Conservation (phyloP, 2,329 filamentous ascomycete species). For the Epichloe gansuensis region DNA sequence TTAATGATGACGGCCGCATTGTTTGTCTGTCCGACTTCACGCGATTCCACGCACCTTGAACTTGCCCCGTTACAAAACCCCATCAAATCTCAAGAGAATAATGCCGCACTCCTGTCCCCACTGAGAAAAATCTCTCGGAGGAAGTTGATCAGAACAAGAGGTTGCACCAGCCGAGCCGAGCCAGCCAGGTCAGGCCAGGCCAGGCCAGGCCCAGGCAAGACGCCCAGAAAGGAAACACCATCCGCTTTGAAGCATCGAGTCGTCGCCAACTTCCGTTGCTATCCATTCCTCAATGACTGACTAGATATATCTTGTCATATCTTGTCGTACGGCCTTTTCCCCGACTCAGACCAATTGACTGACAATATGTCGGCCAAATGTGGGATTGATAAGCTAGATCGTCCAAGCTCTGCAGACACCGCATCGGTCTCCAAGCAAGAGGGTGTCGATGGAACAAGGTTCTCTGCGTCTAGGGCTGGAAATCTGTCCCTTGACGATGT, state of each 20-base stretch:
- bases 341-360: background rate
- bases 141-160: no score
- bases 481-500: constrained; percentile 37
- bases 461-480: constrained; percentile 21
- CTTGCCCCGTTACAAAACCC: no score
- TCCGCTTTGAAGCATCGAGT: background rate
- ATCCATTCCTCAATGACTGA: background rate
- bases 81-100: no score
- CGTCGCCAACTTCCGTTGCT: no score
- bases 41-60: no score
- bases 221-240: background rate
- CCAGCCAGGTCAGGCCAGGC: no score
- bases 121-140: no score
- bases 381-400: constrained; percentile 21
- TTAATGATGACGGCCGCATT: no score
- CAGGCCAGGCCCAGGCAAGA: background rate
- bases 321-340: background rate
- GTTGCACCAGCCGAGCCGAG: background rate
- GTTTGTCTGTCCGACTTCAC: no score
- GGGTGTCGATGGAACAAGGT: constrained; percentile 8
- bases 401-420: constrained; percentile 20
- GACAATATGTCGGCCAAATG: background rate
- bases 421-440: constrained; percentile 8
- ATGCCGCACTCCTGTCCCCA: no score
- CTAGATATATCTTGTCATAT: background rate